phyloP scores from a whole-genome alignment of 192 early-diverging fungal genomes.

The Gaertneriomyces semiglobifer region DNA sequence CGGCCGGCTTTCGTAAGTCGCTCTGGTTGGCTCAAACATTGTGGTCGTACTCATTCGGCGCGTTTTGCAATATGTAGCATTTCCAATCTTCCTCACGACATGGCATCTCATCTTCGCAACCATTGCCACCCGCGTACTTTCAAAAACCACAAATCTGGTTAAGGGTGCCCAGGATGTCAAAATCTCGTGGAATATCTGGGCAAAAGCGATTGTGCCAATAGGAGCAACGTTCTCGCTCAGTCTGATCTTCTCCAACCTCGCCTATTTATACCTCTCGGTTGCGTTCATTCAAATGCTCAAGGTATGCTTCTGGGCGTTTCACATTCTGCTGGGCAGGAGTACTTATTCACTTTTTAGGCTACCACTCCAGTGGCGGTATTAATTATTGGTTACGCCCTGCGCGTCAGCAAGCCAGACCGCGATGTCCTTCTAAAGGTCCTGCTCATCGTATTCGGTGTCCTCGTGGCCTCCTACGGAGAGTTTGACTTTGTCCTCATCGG shows the following conservation, averaged over 20 bases:
- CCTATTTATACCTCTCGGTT: conserved; percentile 38
- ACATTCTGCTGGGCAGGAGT: not conserved
- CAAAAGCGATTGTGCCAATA: conserved; percentile 37
- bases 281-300: conserved; percentile 44
- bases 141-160: conserved; percentile 53
- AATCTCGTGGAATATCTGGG: conserved; percentile 60
- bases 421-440: conserved; percentile 19
- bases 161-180: conserved; percentile 53
- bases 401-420: conserved; percentile 9
- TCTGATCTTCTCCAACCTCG: conserved; percentile 34
- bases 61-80: conserved; percentile 22
- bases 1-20: conserved; percentile 14
- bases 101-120: conserved; percentile 39
- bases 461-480: conserved; percentile 36
- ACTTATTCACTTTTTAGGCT: conserved; percentile 21
- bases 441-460: conserved; percentile 33
- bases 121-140: conserved; percentile 61
- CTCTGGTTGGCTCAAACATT: too few relatives aligned
- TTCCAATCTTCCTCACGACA: conserved; percentile 41
- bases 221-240: conserved; percentile 27
- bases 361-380: conserved; percentile 37
- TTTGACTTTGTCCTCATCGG: conserved; percentile 33
- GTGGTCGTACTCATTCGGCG: too few relatives aligned
- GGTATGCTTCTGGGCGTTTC: conserved; percentile 6
- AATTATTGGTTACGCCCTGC: conserved; percentile 9